Conservation (phyloP, 2,329 filamentous ascomycete genomes). For the Colletotrichum orbiculare region DNA sequence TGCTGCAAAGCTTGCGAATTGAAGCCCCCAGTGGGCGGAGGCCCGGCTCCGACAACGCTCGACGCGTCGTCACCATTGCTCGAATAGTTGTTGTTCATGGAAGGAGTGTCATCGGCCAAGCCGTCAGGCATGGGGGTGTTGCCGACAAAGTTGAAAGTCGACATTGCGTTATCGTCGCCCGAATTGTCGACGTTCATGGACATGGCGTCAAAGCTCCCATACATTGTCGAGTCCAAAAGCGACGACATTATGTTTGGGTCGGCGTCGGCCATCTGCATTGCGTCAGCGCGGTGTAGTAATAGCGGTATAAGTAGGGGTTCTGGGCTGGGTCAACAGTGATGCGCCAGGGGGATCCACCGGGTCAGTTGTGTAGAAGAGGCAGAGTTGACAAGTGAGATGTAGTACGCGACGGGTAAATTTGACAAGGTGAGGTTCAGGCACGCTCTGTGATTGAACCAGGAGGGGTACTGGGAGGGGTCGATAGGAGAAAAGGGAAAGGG, state of each 20-base stretch:
- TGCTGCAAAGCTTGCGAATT: constrained; percentile 43
- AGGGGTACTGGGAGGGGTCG: constrained; percentile 9
- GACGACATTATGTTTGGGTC: constrained; percentile 55
- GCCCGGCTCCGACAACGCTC: constrained; percentile 53
- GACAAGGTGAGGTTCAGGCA: neutral
- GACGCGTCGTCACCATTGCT: constrained; percentile 31
- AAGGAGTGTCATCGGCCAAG: constrained; percentile 27
- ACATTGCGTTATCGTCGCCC: constrained; percentile 43
- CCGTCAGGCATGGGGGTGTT: constrained; percentile 42
- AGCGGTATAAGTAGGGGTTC: constrained; percentile 11
- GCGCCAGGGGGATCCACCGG: constrained; percentile 23
- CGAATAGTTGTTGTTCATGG: constrained; percentile 32
- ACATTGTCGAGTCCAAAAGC: constrained; percentile 55
- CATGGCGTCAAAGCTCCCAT: constrained; percentile 49
- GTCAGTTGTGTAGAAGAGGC: constrained; percentile 1
- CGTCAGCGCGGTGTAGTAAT: constrained; percentile 24
- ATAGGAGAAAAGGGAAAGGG: constrained; percentile 11
- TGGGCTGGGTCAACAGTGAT: constrained; percentile 9
- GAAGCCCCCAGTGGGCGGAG: constrained; percentile 53
- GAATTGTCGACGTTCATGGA: constrained; percentile 55
- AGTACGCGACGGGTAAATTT: constrained; percentile 13
- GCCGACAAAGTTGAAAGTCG: constrained; percentile 39
- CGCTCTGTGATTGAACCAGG: too few species aligned
- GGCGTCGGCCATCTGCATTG: constrained; percentile 41
- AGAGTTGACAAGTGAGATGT: constrained; percentile 1